Evolutionary conservation across 257 asterid species (phyloP).

Genomic region (Coffea canephora): DNA sequence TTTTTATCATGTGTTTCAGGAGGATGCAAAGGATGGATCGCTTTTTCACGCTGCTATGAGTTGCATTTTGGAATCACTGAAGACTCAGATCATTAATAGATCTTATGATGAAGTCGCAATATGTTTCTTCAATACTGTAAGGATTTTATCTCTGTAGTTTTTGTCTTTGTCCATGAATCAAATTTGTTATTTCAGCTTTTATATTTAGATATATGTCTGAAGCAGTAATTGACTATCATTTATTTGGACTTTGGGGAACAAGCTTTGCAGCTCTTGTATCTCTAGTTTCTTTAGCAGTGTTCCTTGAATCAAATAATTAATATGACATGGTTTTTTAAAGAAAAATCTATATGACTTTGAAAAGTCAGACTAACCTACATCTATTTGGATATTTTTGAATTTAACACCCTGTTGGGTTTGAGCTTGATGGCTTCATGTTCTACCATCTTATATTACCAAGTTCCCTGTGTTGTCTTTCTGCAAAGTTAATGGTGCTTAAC

Average conservation of each 20-base stretch:
- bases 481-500: not conserved
- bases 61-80: conserved; percentile 65
- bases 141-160: conserved; percentile 23
- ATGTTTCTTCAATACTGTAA: conserved; percentile 95
- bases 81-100: conserved; percentile 84
- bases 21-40: conserved; percentile 45
- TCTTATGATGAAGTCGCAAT: conserved; percentile 86
- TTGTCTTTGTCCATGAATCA: not conserved
- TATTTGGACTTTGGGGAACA: not conserved
- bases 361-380: not conserved
- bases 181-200: not conserved
- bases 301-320: not conserved
- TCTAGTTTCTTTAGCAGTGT: not conserved
- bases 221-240: not conserved
- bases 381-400: not conserved
- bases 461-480: not conserved
- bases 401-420: not conserved
- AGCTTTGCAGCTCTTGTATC: not conserved
- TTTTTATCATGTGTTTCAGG: conserved; percentile 41
- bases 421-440: not conserved
- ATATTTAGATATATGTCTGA: not conserved
- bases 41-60: conserved; percentile 66
- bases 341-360: not conserved
- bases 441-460: not conserved
- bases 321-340: not conserved